Base-by-base conservation (phyloP, 495 filamentous ascomycete genomes). In the Penicillium daleae region DNA sequence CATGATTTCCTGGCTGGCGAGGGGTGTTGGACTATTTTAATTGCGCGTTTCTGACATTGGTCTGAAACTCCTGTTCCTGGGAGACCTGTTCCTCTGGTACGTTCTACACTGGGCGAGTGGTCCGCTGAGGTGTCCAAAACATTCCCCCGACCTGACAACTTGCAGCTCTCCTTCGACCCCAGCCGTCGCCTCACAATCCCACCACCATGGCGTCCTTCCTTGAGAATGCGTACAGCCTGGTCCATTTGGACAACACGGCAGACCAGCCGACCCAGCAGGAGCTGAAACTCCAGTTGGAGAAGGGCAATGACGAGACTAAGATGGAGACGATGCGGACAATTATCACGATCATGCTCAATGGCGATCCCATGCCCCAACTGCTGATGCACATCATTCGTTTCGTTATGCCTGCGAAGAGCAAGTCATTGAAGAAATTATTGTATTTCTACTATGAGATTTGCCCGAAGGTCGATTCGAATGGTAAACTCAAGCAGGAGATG, bases 331-430 rank as follows among this genome's bases (percentile, higher is more conserved):
- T 99, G 96, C 95, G 95, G 85, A 89, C 89, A 80, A 90, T 99
- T 78, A 83, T 98, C 64, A 97, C 92, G 63, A 86, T 96, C 75
- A 96, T 97, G 93, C 87, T 99, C 70, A 99, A 97, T 73, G 96
- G 96, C 59, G 96, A 98, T 71, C 92, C 96, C 37, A 93, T 98
- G 90, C 87, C 92, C 40, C 87, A 91, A 68, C 85, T 99, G 19
- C 86, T 99, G 65, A 99, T 99, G 96, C 96, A 97, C 79, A 98
- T 99, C 71, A 98, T 99, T 80, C 90, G 95, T 76, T 98, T 98
- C 76, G 92, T 99, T 65, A 98, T 98, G 96, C 96, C 96, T 2
- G 94, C 92, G 59, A 97, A 91, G 81, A 92, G 89, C 79, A 98
- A 98, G 78, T 80, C 87, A n/a, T 81, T 99, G 68, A 99, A 99